These are phyloP conservation scores for Ceratocystis papillata DNA, from an alignment of 2,329 filamentous ascomycete species.

Conservation along the genomic window DNA sequence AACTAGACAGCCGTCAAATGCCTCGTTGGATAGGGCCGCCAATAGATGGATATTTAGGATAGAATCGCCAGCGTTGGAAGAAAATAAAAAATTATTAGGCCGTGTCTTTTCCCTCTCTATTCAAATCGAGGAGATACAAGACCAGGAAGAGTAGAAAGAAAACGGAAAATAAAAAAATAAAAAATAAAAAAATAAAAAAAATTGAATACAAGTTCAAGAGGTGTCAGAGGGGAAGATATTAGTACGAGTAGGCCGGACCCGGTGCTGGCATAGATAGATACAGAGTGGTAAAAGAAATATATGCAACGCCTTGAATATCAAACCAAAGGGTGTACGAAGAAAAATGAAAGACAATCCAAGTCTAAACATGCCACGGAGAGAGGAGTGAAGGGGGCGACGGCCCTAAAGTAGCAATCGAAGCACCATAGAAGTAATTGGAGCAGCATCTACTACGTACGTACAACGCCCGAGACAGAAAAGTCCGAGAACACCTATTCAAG, in stretches of 20 bases:
- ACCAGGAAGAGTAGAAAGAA: not conserved
- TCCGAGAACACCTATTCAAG: conserved; percentile 12
- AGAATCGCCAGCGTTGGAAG: no score
- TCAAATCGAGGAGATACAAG: not conserved
- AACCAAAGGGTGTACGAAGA: not conserved
- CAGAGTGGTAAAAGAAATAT: not conserved
- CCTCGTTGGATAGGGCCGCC: no score
- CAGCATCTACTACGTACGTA: not conserved
- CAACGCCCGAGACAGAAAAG: conserved; percentile 5
- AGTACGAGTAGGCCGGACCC: not conserved
- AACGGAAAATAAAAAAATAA: not conserved
- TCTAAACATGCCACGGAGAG: not conserved
- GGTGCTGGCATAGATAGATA: not conserved
- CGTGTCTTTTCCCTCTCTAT: not conserved
- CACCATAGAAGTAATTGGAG: not conserved
- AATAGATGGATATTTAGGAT: no score
- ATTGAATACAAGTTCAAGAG: not conserved
- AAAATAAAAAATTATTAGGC: no score
- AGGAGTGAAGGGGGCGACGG: not conserved
- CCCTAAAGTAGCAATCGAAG: conserved; percentile 11
- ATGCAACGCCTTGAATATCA: not conserved
- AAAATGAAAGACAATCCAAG: conserved; percentile 11
- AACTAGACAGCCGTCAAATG: no score
- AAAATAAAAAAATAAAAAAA: not conserved
- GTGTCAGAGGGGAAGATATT: not conserved